Evolutionary conservation across 108 stramenopile species (phyloP), one percentile per base, ranked within the genome.

Genomic region (Cyclotella baltica): DNA sequence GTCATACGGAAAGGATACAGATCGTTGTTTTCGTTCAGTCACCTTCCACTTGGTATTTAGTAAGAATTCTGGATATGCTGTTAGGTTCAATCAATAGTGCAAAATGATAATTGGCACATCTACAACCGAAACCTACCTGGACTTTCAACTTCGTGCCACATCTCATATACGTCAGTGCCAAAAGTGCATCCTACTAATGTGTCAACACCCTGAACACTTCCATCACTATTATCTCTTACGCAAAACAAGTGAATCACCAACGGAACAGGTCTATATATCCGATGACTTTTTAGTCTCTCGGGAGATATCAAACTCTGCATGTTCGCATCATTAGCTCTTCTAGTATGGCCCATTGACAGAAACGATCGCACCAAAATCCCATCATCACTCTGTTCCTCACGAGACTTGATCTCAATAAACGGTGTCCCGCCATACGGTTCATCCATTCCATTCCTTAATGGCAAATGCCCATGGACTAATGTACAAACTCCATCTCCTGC

Each of bases 361-460:
- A 59, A 59, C 6, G 58, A 59, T 59, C 58, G 58, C 25, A 28
- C 18, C 29, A 33, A 8, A 8, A 59, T 30, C 3, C 33, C 33
- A 33, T 10, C 10, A 9, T 30, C 33, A 19, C 4, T n/a, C 33
- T 27, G 5, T 33, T 30, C 8, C 30, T 30, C 28, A 33, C 3
- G 8, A 19, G 33, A 59, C 5, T 4, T 16, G 10, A 59, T 30
- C 58, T 59, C 58, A 15, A 33, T n/a, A 34, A 59, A 59, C 5
- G 58, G 58, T 8, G 58, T 59, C 4, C 58, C 58, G 18, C 58
- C 58, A 59, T 59, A 59, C 5, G 58, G 58, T n/a, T 30, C 58
- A 34, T 59, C 33, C 58, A 59, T 59, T 4, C 51, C 51, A 34
- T 30, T 30, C 10, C 33, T 6, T 28, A 59, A 30, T 8, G 58